Evolutionary conservation across 306 rosid species (phyloP).

Genomic region (Echinosophora koreensis): DNA sequence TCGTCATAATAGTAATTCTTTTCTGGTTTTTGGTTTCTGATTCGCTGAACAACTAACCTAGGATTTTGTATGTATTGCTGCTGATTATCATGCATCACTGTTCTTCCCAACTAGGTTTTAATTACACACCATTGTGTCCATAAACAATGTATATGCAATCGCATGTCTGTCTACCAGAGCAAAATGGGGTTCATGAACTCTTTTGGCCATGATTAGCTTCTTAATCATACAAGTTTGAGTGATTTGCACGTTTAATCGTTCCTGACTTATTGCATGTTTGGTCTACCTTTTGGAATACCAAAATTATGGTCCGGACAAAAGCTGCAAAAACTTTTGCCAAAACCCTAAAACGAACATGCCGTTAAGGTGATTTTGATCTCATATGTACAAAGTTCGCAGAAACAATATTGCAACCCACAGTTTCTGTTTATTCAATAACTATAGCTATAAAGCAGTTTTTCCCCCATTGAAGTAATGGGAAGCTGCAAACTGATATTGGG

Average conservation of each 20-base stretch:
- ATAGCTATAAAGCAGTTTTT: not conserved
- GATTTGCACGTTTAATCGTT: not conserved
- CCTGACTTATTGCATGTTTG: not conserved
- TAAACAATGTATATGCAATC: not conserved
- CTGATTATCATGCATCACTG: slow-evolving; percentile 7
- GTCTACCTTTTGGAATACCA: not conserved
- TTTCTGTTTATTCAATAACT: not conserved
- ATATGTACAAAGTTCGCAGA: not conserved
- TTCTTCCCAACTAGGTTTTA: slow-evolving; percentile 40
- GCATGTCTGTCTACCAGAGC: not conserved
- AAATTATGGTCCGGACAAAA: not conserved
- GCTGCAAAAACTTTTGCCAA: not conserved
- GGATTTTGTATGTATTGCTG: not conserved
- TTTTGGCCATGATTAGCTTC: not conserved
- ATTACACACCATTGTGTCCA: not conserved
- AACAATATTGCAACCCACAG: not conserved
- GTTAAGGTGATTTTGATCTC: slow-evolving; percentile 11
- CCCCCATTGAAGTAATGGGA: not conserved
- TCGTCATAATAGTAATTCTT: not conserved
- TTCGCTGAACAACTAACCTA: not conserved
- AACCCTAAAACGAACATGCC: not conserved
- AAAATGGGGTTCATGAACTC: slow-evolving; percentile 26
- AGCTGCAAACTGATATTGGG: not conserved
- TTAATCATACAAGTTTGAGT: slow-evolving; percentile 1
- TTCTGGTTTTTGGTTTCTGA: not conserved